Evolutionary conservation across 2,329 filamentous ascomycete genomes (phyloP), one percentile per base, ranked within the genome.

Genomic region (Colletotrichum caudatum): DNA sequence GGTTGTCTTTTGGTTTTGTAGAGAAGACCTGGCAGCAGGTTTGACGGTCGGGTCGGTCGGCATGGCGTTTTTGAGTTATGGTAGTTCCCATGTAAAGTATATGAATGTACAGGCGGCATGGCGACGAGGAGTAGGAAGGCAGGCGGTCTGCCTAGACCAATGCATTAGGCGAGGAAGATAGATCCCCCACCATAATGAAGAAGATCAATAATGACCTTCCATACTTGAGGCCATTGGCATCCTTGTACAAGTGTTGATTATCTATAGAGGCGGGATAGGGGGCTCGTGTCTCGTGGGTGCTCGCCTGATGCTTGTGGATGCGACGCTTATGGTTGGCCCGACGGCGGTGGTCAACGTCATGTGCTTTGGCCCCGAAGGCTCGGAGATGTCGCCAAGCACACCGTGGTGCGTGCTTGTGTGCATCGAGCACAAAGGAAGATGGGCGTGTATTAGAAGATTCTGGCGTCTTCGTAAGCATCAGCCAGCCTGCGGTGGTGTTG

Each of bases 1-100:
- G 70, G 69, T 70, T 33, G 46, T 72, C 48, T 71, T 66, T 66
- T 71, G 63, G 61, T 57, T 62, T 66, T 61, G 67, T 66, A 72
- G 44, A 58, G 51, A 62, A 26, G 61, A 50, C 68, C 57, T 66
- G 57, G 61, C 29, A 56, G 66, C 60, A 57, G 66, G 70, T 68
- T 62, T 35, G 69, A 58, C 57, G 69, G 56, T 71, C 51, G 62
- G 70, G 39, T 66, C 39, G 67, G 70, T 71, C 39, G 67, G 70
- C 62, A 67, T 66, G 70, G 70, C 70, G 70, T 72, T 72, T 53
- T 64, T 56, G 51, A 57, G 70, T 66, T 50, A 51, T 59, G 56
- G 37, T 51, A 50, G 50, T 29, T 71, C 56, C 37, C 60, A 48
- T 72, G 70, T 72, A 72, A 71, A 72, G 56, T 71, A 66, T 58